These are phyloP conservation scores for Rhizoclosmatium globosum DNA, from an alignment of 192 early-diverging fungal species.

Conservation along the genomic window DNA sequence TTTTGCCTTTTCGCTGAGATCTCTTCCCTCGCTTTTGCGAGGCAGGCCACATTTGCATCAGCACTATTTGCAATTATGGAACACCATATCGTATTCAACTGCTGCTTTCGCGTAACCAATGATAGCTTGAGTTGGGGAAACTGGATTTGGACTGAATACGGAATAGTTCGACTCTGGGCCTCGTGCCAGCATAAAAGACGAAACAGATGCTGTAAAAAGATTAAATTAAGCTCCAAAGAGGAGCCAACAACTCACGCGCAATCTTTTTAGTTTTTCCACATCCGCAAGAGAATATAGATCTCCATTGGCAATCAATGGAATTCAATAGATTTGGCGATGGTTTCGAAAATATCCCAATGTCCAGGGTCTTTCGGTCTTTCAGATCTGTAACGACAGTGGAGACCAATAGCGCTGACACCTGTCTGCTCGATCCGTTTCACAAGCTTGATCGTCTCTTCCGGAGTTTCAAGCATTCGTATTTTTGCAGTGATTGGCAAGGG, in stretches of 20 bases:
- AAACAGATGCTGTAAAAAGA: constrained; percentile 59
- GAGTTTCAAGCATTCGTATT: constrained; percentile 67
- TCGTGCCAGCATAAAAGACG: constrained; percentile 91
- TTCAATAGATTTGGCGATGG: constrained; percentile 72
- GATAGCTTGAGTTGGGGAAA: constrained; percentile 62
- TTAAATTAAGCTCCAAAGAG: constrained; percentile 39
- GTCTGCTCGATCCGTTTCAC: constrained; percentile 84
- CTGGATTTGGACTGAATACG: constrained; percentile 69
- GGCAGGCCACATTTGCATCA: constrained; percentile 80
- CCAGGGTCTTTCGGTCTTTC: constrained; percentile 83
- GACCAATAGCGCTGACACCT: constrained; percentile 84
- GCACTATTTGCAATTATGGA: constrained; percentile 90
- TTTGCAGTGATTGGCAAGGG: constrained; percentile 89
- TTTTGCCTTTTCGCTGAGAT: constrained; percentile 10
- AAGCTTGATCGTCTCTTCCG: constrained; percentile 82
- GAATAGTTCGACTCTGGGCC: constrained; percentile 89
- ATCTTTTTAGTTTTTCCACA: constrained; percentile 63
- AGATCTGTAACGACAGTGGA: constrained; percentile 77
- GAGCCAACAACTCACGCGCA: constrained; percentile 34
- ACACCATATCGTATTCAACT: constrained; percentile 74
- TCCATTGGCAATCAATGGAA: constrained; percentile 89
- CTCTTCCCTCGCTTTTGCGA: constrained; percentile 27
- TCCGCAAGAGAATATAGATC: constrained; percentile 79
- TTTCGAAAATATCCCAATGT: constrained; percentile 84
- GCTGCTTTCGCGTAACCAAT: constrained; percentile 74